Percentiles rank a stretch among this genome's conserved stretches.
phyloP scores from a whole-genome alignment of 495 filamentous ascomycete species.

The Daldinia childiae region DNA sequence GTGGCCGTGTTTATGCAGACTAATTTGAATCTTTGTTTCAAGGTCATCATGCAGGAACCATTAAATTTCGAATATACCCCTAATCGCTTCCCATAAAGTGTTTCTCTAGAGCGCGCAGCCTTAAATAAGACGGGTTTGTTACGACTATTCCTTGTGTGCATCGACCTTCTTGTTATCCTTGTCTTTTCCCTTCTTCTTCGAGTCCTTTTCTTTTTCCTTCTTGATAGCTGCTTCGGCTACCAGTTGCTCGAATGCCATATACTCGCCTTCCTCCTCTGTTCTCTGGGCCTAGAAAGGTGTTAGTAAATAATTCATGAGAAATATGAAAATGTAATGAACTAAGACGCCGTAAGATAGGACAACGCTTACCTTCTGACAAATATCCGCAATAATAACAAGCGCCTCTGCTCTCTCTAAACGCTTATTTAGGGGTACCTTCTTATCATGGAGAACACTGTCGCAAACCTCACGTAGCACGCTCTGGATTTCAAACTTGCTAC shows the following conservation, averaged over 20 bases:
- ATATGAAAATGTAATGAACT: neutral
- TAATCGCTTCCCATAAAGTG: neutral
- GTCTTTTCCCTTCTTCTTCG: conserved; percentile 78
- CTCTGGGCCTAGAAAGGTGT: conserved; percentile 74
- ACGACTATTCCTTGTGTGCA: conserved; percentile 28
- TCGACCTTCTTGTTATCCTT: conserved; percentile 55
- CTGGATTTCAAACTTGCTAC: conserved; percentile 98
- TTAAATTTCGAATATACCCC: neutral
- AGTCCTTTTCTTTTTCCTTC: conserved; percentile 87
- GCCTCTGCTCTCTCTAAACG: conserved; percentile 90
- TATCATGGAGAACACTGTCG: conserved; percentile 73
- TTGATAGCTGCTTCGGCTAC: conserved; percentile 96
- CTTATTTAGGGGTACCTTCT: conserved; percentile 83
- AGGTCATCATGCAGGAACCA: neutral
- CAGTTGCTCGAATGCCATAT: conserved; percentile 98
- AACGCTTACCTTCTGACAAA: conserved; percentile 80
- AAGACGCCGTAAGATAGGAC: neutral
- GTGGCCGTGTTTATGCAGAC: neutral
- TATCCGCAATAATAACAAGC: conserved; percentile 84
- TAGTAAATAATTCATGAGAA: conserved; percentile 23
- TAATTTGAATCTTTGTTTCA: neutral
- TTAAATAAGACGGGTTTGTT: neutral
- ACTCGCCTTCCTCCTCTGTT: conserved; percentile 96
- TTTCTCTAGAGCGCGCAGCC: neutral
- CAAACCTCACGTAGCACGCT: conserved; percentile 92